These are phyloP conservation scores for Colletotrichum paranaense DNA, from an alignment of 2,329 filamentous ascomycete genomes.

Conservation along the genomic window DNA sequence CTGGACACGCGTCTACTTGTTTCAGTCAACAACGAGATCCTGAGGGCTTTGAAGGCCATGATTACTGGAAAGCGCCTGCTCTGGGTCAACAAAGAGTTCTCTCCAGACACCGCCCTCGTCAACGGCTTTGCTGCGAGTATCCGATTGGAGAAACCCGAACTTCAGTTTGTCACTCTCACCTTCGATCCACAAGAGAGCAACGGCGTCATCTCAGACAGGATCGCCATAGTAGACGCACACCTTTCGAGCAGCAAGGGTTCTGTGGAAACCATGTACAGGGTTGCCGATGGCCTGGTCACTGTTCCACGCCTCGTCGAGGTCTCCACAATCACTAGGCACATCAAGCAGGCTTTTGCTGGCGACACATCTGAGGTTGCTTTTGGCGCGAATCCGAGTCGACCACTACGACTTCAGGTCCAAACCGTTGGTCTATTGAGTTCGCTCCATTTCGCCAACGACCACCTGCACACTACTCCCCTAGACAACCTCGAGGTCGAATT, in stretches of 20 bases:
- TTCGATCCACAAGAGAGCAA: background rate
- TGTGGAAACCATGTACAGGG: background rate
- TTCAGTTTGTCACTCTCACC: background rate
- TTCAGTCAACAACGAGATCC: background rate
- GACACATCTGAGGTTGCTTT: background rate
- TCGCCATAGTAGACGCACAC: background rate
- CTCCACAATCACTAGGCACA: background rate
- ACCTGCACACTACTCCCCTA: conserved; percentile 12
- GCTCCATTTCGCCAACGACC: background rate
- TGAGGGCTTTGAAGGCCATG: conserved; percentile 4
- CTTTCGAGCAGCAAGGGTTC: background rate
- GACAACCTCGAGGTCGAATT: conserved; percentile 39
- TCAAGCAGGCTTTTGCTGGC: background rate
- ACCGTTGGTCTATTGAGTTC: background rate
- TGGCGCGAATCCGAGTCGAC: background rate
- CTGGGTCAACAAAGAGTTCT: conserved; percentile 19
- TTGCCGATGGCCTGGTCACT: background rate
- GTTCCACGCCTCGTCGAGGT: background rate
- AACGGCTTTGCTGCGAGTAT: conserved; percentile 21
- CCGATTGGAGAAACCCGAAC: background rate
- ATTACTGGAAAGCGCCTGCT: conserved; percentile 13
- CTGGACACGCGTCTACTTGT: background rate
- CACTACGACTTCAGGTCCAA: conserved; percentile 5
- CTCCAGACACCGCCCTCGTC: conserved; percentile 12
- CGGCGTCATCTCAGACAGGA: no score